Base-by-base conservation (phyloP, 2,329 filamentous ascomycete species). In the Colletotrichum tamarilloi region DNA sequence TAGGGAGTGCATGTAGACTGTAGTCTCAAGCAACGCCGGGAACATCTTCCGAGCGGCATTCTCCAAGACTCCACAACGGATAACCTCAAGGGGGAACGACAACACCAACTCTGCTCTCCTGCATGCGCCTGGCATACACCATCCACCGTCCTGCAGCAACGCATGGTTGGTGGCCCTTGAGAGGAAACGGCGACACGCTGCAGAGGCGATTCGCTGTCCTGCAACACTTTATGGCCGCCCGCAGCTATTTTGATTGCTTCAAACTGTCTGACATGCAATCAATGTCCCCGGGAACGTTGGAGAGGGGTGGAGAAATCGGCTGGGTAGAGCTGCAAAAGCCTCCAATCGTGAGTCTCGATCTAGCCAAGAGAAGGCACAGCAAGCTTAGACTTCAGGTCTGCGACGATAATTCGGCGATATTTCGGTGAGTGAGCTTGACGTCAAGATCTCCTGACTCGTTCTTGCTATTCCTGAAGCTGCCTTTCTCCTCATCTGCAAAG, bases 371-470 rank as follows among this genome's bases (percentile, higher is more conserved):
- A 30, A 30, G 60, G 71, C 55, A 49, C 57, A 71, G 67, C 71
- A 73, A 70, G 67, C 71, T 73, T 73, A 70, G 67, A 66, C 60
- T 73, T 71, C 67, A 49, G 70, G 60, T 62, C 60, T 66, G 56
- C 67, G 67, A 62, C 67, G 53, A 71, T 60, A 58, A 14, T 49
- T 73, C 67, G 71, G 71, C 5, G 60, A 66, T 70, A 70, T 9
- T n/a, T 73, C 71, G 71, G 71, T 62, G 67, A 71, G 56, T 71
- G 56, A 65, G 67, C 67, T 66, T 52, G 49, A 66, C 60, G 67
- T 73, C 35, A 71, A 19, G 32, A 46, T 62, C 60, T 73, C 60
- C 60, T 70, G 67, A 73, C 70, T 62, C 67, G 32, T 9, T 28
- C 6, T 38, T 66, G 22, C 71, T 65, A 32, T 46, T 57, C 56